Percentiles rank a stretch among this genome's conserved stretches.
Conservation (phyloP, 1,284 basidiomycete genomes). For the Schizophyllum amplum region DNA sequence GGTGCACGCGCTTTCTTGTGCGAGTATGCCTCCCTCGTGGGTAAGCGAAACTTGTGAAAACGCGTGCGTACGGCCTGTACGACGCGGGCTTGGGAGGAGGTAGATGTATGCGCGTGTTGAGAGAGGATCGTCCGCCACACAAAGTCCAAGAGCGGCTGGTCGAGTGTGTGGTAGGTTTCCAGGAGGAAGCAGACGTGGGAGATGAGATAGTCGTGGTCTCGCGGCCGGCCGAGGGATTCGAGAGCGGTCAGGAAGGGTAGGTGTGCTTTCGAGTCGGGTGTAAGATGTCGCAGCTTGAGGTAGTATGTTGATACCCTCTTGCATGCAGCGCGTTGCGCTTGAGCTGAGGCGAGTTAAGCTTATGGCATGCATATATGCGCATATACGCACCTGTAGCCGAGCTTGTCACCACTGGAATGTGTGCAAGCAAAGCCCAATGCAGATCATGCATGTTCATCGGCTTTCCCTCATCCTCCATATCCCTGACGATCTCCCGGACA, state of each 20-base stretch:
- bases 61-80: conserved; percentile 20
- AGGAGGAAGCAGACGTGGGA: conserved; percentile 20
- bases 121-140: conserved; percentile 24
- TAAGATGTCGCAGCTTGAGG: conserved; percentile 21
- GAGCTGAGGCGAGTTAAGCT: background rate
- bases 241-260: conserved; percentile 27
- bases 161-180: conserved; percentile 15
- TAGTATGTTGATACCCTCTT: background rate
- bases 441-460: conserved; percentile 11
- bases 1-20: too few species aligned
- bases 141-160: conserved; percentile 20
- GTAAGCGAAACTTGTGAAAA: conserved; percentile 2
- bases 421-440: conserved; percentile 32
- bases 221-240: conserved; percentile 14
- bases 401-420: conserved; percentile 17
- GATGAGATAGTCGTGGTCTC: conserved; percentile 16
- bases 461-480: background rate
- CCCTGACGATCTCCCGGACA: background rate
- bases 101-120: conserved; percentile 13
- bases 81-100: conserved; percentile 17
- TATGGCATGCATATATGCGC: background rate
- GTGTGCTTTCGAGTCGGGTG: conserved; percentile 24
- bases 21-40: background rate
- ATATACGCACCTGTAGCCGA: conserved; percentile 4
- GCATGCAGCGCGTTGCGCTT: background rate